A percentile compares a stretch with the other conserved stretches of the same genome.
These are phyloP conservation scores for Zanthoxylum bungeanum DNA, from an alignment of 345 rosid genomes.

Conservation along the genomic window DNA sequence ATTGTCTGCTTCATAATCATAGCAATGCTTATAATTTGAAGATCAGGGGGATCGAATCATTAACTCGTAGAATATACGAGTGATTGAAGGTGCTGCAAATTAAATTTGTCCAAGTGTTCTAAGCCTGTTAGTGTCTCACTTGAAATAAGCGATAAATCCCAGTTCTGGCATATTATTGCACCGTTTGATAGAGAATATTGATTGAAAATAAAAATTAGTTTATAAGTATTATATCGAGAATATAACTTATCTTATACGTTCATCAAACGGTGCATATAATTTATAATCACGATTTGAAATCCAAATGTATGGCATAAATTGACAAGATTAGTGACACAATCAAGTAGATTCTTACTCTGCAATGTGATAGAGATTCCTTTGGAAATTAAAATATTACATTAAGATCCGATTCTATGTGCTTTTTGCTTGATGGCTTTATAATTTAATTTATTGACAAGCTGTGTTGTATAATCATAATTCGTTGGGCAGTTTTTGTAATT, in stretches of 20 bases:
- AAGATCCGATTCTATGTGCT: background rate
- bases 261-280: background rate
- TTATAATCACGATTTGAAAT: background rate
- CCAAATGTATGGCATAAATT: background rate
- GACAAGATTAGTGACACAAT: background rate
- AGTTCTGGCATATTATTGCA: no score
- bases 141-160: background rate
- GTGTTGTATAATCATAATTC: background rate
- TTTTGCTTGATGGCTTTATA: no score
- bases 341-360: slow-evolving; percentile 9
- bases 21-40: background rate
- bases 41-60: background rate
- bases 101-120: background rate
- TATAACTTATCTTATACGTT: no score
- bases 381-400: background rate
- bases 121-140: no score
- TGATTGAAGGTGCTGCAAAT: background rate
- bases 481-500: background rate
- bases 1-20: background rate
- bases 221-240: no score
- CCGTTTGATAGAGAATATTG: no score
- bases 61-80: background rate
- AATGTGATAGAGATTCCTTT: background rate
- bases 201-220: no score
- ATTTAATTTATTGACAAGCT: no score